Base-by-base conservation (phyloP, 305 asterid genomes). In the Plantago lanceolata region DNA sequence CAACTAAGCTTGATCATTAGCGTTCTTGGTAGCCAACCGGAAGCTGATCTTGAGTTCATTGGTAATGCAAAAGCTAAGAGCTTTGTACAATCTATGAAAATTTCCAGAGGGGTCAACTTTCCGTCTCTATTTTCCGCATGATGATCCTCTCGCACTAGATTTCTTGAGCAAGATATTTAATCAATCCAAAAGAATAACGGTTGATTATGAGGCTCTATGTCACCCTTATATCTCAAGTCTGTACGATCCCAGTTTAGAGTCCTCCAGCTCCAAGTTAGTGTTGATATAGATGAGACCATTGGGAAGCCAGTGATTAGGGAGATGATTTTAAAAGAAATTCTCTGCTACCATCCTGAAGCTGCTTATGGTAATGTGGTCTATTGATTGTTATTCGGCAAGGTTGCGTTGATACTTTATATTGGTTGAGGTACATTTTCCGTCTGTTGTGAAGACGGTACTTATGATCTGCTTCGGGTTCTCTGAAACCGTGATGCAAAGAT, bases 291-390 rank as follows among this genome's bases (percentile, higher is more conserved):
- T 59, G 88, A 79, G 35, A 73, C 31, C 40, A 50, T 79, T 0
- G 77, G 75, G 8, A 82, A 77, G 37, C 54, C 67, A 2, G 66
- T 77, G 50, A 75, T 79, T 9, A 77, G 85, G 78, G 81, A 79
- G 68, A 73, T 82, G 83, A 77, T 79, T 82, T 62, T 77, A 78
- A 79, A 75, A 51, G 88, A 82, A 70, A 82, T 82, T 52, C 64
- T 79, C n/a, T 29, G 66, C 64, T 77, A 82, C 66, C 88, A 82
- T 59, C 85, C 79, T 37, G 67, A 75, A 61, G 71, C 75, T 68
- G 78, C 74, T 59, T 64, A 37, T 31, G 75, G 58, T 52, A 62
- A 55, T 73, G 72, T 43, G 35, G 33, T 59, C 8, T 59, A 44
- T 20, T 59, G 64, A 40, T 59, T 52, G 12, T 11, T 43, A 33